Percentiles rank a stretch among this genome's conserved stretches.
Evolutionary conservation across 139 green algal species (phyloP).

Genomic region (Closterium sp.): DNA sequence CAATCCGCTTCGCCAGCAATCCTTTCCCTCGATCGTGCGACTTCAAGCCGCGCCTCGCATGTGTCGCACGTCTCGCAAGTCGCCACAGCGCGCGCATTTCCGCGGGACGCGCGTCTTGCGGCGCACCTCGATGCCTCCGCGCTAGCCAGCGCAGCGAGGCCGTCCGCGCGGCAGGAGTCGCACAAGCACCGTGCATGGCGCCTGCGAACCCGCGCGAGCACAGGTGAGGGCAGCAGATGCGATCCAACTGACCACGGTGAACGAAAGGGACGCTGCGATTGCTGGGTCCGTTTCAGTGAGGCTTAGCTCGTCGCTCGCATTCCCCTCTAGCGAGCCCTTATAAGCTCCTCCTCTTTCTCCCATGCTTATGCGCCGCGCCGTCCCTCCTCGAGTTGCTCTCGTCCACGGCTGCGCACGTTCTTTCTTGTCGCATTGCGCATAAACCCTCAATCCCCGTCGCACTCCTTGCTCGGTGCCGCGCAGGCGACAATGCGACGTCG

Average conservation of each 20-base stretch:
- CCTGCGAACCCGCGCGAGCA: neutral
- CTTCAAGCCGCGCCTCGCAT: neutral
- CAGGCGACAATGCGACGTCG: neutral
- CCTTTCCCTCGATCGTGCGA: neutral
- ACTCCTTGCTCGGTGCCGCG: neutral
- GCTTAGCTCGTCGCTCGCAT: neutral
- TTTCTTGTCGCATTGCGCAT: too few relatives aligned
- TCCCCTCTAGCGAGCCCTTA: too few relatives aligned
- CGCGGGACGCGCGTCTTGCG: neutral
- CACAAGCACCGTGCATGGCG: neutral
- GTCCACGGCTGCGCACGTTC: too few relatives aligned
- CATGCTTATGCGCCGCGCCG: too few relatives aligned
- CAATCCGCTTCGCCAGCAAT: neutral
- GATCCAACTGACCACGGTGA: too few relatives aligned
- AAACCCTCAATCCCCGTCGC: too few relatives aligned
- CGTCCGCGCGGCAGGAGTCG: neutral
- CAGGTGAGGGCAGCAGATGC: neutral
- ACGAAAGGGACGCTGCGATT: neutral
- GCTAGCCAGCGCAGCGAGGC: neutral
- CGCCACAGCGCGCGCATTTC: neutral
- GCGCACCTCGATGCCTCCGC: neutral
- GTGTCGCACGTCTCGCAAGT: neutral
- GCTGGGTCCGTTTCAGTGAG: neutral
- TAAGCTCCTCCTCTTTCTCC: too few relatives aligned
- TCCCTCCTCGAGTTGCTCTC: too few relatives aligned